Conservation (phyloP, 495 filamentous ascomycete genomes). For the Thozetella sp. region DNA sequence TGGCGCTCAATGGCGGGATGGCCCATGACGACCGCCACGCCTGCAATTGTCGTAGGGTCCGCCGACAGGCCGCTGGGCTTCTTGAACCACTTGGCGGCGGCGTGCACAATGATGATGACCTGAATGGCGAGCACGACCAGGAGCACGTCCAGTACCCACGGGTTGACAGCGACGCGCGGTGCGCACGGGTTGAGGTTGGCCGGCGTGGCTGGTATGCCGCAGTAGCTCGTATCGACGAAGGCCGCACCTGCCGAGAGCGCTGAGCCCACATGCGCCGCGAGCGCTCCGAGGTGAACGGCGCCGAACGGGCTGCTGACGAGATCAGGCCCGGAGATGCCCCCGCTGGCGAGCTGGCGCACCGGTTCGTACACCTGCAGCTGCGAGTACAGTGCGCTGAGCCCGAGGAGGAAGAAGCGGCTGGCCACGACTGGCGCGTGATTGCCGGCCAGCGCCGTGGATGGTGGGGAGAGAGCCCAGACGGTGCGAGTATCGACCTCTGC, state of each 20-base stretch:
- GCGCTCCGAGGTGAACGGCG: conserved; percentile 7
- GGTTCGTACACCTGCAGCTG: conserved; percentile 16
- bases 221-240: conserved; percentile 24
- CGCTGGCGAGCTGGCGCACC: conserved; percentile 16
- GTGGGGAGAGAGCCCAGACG: conserved; percentile 9
- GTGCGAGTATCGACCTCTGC: neutral
- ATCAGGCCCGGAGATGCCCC: conserved; percentile 11
- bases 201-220: neutral
- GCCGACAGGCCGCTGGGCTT: conserved; percentile 15
- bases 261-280: conserved; percentile 17
- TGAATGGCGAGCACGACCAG: conserved; percentile 12
- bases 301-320: conserved; percentile 13
- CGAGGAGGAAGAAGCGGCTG: conserved; percentile 7
- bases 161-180: conserved; percentile 17
- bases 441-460: conserved; percentile 4
- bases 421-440: conserved; percentile 15
- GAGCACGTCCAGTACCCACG: conserved; percentile 22
- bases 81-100: conserved; percentile 17
- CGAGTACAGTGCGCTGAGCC: conserved; percentile 18
- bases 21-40: conserved; percentile 26
- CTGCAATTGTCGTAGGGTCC: conserved; percentile 26
- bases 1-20: conserved; percentile 23
- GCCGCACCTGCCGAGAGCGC: conserved; percentile 18
- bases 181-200: conserved; percentile 13
- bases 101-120: conserved; percentile 7